Base-by-base conservation (phyloP, 768 basidiomycete species). In the Amanita pseudoporphyria region DNA sequence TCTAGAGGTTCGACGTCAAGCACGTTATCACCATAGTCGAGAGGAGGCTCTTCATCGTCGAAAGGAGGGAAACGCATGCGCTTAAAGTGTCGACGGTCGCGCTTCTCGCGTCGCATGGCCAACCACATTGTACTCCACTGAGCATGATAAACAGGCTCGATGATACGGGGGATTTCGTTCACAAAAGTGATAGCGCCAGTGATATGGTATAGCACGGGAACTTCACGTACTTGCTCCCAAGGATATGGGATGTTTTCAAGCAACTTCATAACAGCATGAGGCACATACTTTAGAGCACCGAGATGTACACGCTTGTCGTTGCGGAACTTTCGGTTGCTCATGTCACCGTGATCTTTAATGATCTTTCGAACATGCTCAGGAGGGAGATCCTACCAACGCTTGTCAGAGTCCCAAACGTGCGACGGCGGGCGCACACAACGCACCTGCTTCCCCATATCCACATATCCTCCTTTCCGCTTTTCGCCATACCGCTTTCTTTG, bases 91-190 rank as follows among this genome's bases (percentile, higher is more conserved):
- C 95, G 74, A 63, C 96, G 87, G 64, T 99, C 96, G 51, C 96
- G 81, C 73, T 99, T 99, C 71, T 99, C 96, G 53, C 96, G 74
- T 53, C 96, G 78, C 96, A 99, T 99, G 9, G 96, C 95, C 40
- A 99, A 73, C 96, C 96, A 99, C 96, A 99, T 99, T 5, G 90
- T 88, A 62, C 91, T 94, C 96, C 96, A 99, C 61, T 98, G 96
- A 1, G 96, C 92, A 64, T 99, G 96, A 67, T 96, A 98, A 9
- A 99, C 80, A 5, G 96, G 96, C 64, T 98, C 96, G 54, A 98
- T 87, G 57, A 99, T 81, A 41, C 91, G 85, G 37, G 96, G 96
- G 33, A 97, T 87, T 66, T 98, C 93, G 70, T 97, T 98, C 57
- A 99, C 96, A 60, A 99, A 99, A 2, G 96, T 98, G 68, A 99